Evolutionary conservation across 129 eudicot genomes (phyloP), one percentile per base, ranked within the genome.

Genomic region (Kitagawia praeruptora): DNA sequence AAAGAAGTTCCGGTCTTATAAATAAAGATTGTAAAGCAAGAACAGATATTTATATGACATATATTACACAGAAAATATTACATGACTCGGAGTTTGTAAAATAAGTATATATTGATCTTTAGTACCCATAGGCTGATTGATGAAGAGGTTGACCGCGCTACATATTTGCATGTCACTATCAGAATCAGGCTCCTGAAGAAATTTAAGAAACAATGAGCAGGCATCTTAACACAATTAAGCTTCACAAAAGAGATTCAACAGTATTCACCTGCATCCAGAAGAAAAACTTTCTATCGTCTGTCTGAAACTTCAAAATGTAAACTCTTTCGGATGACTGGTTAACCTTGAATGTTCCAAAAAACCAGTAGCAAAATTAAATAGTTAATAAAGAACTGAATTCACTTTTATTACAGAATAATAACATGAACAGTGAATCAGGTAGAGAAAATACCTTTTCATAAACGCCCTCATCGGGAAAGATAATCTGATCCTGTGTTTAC

Each of bases 291-390:
- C 99, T 87, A 76, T 90, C 95, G 51, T 95, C 99, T 23, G 96
- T 90, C 79, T 82, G 89, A 77, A 95, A 92, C 93, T 92, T 95
- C 75, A 95, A 82, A 37, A 95, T 61, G 85, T 95, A 95, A 58
- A 95, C 99, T 83, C 99, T 90, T 87, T 91, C 97, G 39, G 96
- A 80, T 79, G 99, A 82, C 89, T 92, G 99, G 51, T 85, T 87
- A 77, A 95, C 95, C 98, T 75, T 91, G 78, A 80, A 41, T 75
- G 34, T 63, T 73, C 44, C 63, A 75, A 74, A 44, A 46, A 21
- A 45, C 27, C 70, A 49, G 28, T 58, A 70, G 53, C 14, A 70
- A 44, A 53, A 34, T 63, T 73, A 25, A 14, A 4, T 31, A 14
- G 73, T 14, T 67, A 34, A 13, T 27, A 67, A 5, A 67, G 34